Conservation (phyloP, 371 early-diverging fungal species). For the Cokeromyces recurvatus region DNA sequence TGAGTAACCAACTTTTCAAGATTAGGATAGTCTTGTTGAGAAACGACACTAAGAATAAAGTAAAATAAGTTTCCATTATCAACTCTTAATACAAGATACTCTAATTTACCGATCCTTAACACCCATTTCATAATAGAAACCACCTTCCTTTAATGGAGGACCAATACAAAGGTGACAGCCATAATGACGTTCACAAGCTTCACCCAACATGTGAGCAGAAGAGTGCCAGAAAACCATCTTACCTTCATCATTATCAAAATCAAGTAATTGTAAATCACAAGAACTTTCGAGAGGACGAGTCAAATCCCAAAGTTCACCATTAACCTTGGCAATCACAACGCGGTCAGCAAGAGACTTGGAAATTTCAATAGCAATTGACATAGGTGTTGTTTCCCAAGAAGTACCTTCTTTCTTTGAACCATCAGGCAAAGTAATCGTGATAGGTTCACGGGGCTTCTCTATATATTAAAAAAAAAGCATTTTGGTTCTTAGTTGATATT, state of each 20-base stretch:
- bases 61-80: not conserved
- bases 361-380: slow-evolving; percentile 87
- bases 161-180: slow-evolving; percentile 97
- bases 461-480: not conserved
- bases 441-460: slow-evolving; percentile 83
- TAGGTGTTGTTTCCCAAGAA: slow-evolving; percentile 97
- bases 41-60: slow-evolving; percentile 52
- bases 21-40: slow-evolving; percentile 78
- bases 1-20: slow-evolving; percentile 85
- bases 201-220: slow-evolving; percentile 99
- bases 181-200: slow-evolving; percentile 95
- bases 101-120: slow-evolving; percentile 59
- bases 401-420: slow-evolving; percentile 79
- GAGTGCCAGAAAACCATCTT: slow-evolving; percentile 99
- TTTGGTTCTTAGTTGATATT: no score
- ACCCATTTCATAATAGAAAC: slow-evolving; percentile 99
- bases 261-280: slow-evolving; percentile 86
- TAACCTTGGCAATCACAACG: slow-evolving; percentile 93
- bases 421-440: slow-evolving; percentile 90
- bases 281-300: slow-evolving; percentile 81
- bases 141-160: slow-evolving; percentile 98
- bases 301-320: slow-evolving; percentile 94
- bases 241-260: slow-evolving; percentile 95
- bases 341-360: slow-evolving; percentile 89
- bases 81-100: not conserved